These are phyloP conservation scores for Funneliformis mosseae DNA, from an alignment of 192 early-diverging fungal species.

Conservation along the genomic window DNA sequence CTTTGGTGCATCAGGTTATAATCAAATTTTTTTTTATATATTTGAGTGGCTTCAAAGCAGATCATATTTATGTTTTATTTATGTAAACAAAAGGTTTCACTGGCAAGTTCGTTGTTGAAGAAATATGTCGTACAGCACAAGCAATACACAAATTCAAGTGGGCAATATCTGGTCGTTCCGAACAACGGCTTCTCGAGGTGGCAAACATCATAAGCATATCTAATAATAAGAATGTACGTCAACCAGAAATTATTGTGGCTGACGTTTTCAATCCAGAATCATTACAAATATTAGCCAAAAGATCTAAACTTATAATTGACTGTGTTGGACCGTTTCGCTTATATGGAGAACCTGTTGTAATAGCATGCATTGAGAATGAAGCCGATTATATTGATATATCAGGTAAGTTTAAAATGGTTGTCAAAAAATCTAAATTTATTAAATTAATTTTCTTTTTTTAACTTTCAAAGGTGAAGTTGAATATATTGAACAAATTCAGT, in stretches of 20 bases:
- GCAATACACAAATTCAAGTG: slow-evolving; percentile 45
- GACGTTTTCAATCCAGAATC: slow-evolving; percentile 61
- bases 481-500: slow-evolving; percentile 66
- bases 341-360: slow-evolving; percentile 73
- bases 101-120: slow-evolving; percentile 19
- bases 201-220: slow-evolving; percentile 45
- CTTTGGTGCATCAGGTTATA: slow-evolving; percentile 21
- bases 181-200: slow-evolving; percentile 64
- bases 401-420: slow-evolving; percentile 59
- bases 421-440: background rate
- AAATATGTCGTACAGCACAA: slow-evolving; percentile 5
- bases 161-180: slow-evolving; percentile 80
- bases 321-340: slow-evolving; percentile 80
- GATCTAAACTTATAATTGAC: slow-evolving; percentile 75
- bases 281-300: slow-evolving; percentile 60
- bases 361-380: slow-evolving; percentile 61
- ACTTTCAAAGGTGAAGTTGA: slow-evolving; percentile 30
- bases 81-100: slow-evolving; percentile 12
- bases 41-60: background rate
- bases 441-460: background rate
- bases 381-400: slow-evolving; percentile 92
- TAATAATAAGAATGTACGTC: background rate
- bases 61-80: background rate
- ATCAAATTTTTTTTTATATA: background rate
- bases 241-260: slow-evolving; percentile 59